Evolutionary conservation across 148 eudicot species (phyloP), one percentile per base, ranked within the genome.

Genomic region (Rhododendron molle): DNA sequence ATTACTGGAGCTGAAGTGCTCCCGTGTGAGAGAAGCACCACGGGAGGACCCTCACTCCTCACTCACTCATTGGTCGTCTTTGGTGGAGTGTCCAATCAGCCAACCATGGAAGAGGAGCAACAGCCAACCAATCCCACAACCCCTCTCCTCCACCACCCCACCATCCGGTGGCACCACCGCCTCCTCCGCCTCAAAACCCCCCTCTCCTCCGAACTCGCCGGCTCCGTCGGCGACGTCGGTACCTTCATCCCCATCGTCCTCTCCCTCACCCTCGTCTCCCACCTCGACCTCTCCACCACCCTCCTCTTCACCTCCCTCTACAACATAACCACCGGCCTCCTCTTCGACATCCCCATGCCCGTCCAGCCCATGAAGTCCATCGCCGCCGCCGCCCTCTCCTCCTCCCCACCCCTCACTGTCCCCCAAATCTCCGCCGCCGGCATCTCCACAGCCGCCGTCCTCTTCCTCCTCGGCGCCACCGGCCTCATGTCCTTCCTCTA

Each of bases 341-440:
- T 92, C 49, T 92, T 92, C 85, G 87, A 88, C 43, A 80, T 88
- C 40, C 94, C 94, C 69, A 92, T 92, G 94, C 94, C 92, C 11
- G 94, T 92, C 54, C 94, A 92, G 73, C 94, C 94, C n/a, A 92
- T 92, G 94, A 92, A 90, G 80, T 92, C 94, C 72, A 90, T 92
- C 67, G 94, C 94, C 21, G 88, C 94, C 54, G 94, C 91, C 34
- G 92, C 94, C n/a, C 83, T 92, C 13, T 89, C 94, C 9, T 92
- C 91, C 34, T 1, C 83, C 34, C 90, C 93, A 5, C 89, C 60
- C 73, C 83, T 90, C 79, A 86, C 94, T 16, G 85, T 89, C 36
- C 52, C 87, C 16, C 91, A 92, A 60, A 92, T 92, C 52, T 88
- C 89, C 60, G 91, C 94, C 72, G 94, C 90, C 78, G 94, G 94